Evolutionary conservation across 2,329 filamentous ascomycete species (phyloP).

Genomic region (Ascochyta clinopodiicola): DNA sequence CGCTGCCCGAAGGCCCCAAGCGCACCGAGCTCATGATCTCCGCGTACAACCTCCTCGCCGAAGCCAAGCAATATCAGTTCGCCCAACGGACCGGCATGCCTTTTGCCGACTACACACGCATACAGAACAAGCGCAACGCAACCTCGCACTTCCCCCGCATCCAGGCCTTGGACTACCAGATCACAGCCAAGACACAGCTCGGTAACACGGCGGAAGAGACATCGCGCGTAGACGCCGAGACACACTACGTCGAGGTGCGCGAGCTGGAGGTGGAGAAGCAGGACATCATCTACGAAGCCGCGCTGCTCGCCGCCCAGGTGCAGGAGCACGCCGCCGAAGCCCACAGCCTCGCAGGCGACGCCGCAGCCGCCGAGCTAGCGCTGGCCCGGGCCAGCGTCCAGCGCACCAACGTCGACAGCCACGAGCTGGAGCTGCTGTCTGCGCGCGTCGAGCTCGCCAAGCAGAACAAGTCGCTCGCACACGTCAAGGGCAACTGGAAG

Average conservation of each 20-base stretch:
- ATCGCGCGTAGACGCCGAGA: constrained; percentile 15
- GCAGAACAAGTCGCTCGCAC: constrained; percentile 19
- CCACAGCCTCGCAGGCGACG: constrained; percentile 18
- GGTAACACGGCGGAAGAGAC: constrained; percentile 21
- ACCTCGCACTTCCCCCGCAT: constrained; percentile 20
- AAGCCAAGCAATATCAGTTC: constrained; percentile 37
- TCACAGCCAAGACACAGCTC: constrained; percentile 23
- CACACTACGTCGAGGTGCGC: constrained; percentile 22
- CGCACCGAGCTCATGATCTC: constrained; percentile 31
- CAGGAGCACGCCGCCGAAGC: constrained; percentile 33
- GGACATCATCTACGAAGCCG: constrained; percentile 23
- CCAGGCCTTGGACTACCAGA: constrained; percentile 29
- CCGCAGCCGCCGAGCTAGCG: constrained; percentile 13
- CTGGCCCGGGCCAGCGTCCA: constrained; percentile 23
- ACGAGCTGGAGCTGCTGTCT: constrained; percentile 20
- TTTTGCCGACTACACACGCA: constrained; percentile 22
- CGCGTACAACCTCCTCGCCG: constrained; percentile 38
- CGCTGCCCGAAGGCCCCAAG: constrained; percentile 26
- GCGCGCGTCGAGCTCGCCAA: constrained; percentile 21
- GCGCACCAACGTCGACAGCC: constrained; percentile 22
- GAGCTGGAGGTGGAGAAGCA: constrained; percentile 27
- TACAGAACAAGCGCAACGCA: constrained; percentile 2
- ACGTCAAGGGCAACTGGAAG: constrained; percentile 14
- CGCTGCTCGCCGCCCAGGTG: constrained; percentile 30
- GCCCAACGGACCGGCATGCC: constrained; percentile 26